Conservation (phyloP, 2,329 filamentous ascomycete species). For the Penicillium carneum region DNA sequence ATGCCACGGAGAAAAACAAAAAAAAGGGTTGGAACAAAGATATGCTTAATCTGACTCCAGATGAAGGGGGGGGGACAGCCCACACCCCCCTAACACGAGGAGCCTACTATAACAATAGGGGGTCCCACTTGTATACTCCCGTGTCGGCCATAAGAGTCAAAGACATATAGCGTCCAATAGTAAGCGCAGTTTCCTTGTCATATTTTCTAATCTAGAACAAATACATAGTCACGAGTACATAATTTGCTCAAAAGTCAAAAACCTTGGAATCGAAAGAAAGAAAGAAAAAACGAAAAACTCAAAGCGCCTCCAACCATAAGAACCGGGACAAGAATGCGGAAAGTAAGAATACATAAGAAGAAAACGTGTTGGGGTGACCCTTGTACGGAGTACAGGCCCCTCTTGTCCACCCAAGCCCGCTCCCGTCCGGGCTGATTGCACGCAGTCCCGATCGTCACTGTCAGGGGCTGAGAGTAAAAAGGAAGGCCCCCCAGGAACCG, state of each 20-base stretch:
- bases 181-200: neutral
- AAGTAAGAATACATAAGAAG: neutral
- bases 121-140: constrained; percentile 7
- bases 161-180: constrained; percentile 1
- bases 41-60: constrained; percentile 42
- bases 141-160: too few species aligned
- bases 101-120: constrained; percentile 12
- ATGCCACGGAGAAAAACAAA: constrained; percentile 36
- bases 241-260: constrained; percentile 9
- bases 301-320: constrained; percentile 4
- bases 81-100: constrained; percentile 21
- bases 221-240: neutral
- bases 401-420: constrained; percentile 1
- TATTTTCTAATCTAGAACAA: neutral
- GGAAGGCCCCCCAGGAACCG: constrained; percentile 4
- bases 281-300: neutral
- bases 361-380: constrained; percentile 1
- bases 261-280: neutral
- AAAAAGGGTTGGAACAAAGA: constrained; percentile 34
- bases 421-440: constrained; percentile 7
- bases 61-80: constrained; percentile 26
- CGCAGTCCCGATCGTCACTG: constrained; percentile 30
- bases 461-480: constrained; percentile 23
- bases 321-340: constrained; percentile 12
- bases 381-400: constrained; percentile 8